Evolutionary conservation across 192 early-diverging fungal species (phyloP), one percentile per base, ranked within the genome.

Genomic region (Gaertneriomyces semiglobifer): DNA sequence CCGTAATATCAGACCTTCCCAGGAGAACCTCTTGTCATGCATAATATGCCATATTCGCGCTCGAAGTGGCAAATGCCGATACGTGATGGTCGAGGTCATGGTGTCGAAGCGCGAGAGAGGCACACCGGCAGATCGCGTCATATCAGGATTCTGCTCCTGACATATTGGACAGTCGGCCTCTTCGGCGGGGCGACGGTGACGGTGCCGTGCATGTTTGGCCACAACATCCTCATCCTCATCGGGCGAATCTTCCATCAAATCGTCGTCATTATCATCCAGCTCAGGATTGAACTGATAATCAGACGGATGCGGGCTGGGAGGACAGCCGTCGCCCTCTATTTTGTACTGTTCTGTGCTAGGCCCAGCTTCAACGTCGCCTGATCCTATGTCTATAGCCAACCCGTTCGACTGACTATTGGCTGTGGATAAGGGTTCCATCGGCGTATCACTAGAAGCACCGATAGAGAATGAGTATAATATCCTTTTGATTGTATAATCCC

Each of bases 211-310:
- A 12, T 50, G 12, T 12, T 50, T 50, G n/a, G 50, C 6, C n/a
- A 18, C n/a, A 5, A 20, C 50, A 52, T 52, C 3, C 50, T 52
- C 50, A 5, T 20, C n/a, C 50, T 52, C 50, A 57, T 57, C 55
- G 16, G 55, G 39, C 2, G 48, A 12, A 39, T 57, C 55, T 39
- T 38, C 55, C 55, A 57, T 57, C 16, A 57, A 33, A 57, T 57
- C 55, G 39, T 57, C 55, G 38, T 57, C 55, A 16, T 57, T 38
- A 39, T 57, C 55, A 39, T 57, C 55, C 14, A 14, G 55, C 39
- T 57, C 55, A 4, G 55, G 55, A 33, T 57, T 57, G 38, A 57
- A 57, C 38, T 57, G 55, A 39, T 57, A 57, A 39, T 57, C 55
- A 39, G 55, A 57, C 5, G 14, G 14, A 8, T 57, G 55, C 12